A percentile compares a stretch with the other conserved stretches of the same genome.
Evolutionary conservation across 371 early-diverging fungal genomes (phyloP).

Genomic region (Mortierella sp.): DNA sequence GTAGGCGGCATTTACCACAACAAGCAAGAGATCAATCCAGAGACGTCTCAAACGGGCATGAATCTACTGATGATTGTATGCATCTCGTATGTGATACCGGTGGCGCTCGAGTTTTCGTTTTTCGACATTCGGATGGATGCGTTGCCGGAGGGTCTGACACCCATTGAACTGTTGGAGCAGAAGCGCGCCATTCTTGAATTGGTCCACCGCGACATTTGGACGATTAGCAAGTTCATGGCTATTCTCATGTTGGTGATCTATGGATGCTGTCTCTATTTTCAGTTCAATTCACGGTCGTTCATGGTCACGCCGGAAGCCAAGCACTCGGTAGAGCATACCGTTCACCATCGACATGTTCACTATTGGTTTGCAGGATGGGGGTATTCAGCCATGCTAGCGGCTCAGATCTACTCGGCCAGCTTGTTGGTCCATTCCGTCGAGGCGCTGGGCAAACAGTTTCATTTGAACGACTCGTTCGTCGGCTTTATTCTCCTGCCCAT

Average conservation of each 20-base stretch:
- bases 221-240: slow-evolving; percentile 76
- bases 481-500: slow-evolving; percentile 90
- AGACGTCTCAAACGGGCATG: slow-evolving; percentile 38
- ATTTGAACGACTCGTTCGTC: slow-evolving; percentile 84
- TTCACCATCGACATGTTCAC: slow-evolving; percentile 65
- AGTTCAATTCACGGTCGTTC: slow-evolving; percentile 49
- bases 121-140: slow-evolving; percentile 14
- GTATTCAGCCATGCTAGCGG: slow-evolving; percentile 64
- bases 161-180: not conserved
- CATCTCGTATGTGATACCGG: slow-evolving; percentile 79
- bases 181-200: slow-evolving; percentile 12
- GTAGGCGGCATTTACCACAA: slow-evolving; percentile 33
- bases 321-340: slow-evolving; percentile 64
- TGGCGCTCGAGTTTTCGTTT: slow-evolving; percentile 73
- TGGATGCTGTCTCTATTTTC: slow-evolving; percentile 78
- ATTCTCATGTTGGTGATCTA: slow-evolving; percentile 81
- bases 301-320: slow-evolving; percentile 76
- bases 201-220: slow-evolving; percentile 60
- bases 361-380: slow-evolving; percentile 67
- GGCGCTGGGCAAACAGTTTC: slow-evolving; percentile 70
- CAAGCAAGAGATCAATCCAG: slow-evolving; percentile 19
- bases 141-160: not conserved
- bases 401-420: slow-evolving; percentile 76
- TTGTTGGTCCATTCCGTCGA: slow-evolving; percentile 86
- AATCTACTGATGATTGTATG: slow-evolving; percentile 64